These are phyloP conservation scores for Phlyctochytrium arcticum DNA, from an alignment of 192 early-diverging fungal species.

Conservation along the genomic window DNA sequence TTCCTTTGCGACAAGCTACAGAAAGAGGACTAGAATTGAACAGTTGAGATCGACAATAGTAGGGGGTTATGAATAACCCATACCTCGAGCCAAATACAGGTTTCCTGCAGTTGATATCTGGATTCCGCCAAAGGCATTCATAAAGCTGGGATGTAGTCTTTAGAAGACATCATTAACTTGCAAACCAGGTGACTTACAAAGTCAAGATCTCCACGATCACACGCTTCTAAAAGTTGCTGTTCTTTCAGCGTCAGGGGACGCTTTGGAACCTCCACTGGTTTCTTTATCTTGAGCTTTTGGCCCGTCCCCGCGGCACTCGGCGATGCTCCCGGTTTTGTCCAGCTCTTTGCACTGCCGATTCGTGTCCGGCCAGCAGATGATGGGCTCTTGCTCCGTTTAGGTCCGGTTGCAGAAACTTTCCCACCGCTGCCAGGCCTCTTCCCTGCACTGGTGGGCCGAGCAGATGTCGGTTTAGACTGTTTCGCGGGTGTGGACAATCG, in stretches of 20 bases:
- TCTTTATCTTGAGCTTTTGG: neutral
- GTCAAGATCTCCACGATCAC: slow-evolving; percentile 15
- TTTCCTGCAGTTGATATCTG: slow-evolving; percentile 15
- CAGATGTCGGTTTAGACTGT: neutral
- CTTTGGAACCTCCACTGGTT: neutral
- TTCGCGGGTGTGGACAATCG: neutral
- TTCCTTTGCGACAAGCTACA: slow-evolving; percentile 18
- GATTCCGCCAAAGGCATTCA: slow-evolving; percentile 9
- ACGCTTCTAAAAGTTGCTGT: slow-evolving; percentile 6
- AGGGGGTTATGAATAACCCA: neutral
- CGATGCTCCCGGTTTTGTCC: neutral
- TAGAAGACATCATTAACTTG: neutral
- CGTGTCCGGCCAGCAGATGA: neutral
- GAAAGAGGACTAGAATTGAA: slow-evolving; percentile 20
- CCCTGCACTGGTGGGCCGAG: neutral
- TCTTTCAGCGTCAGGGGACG: neutral
- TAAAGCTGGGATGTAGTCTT: slow-evolving; percentile 13
- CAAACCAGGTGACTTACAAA: neutral
- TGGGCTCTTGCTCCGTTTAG: neutral
- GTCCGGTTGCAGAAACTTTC: neutral
- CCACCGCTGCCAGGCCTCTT: neutral
- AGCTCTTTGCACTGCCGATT: neutral
- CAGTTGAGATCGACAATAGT: neutral
- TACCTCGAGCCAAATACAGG: slow-evolving; percentile 13
- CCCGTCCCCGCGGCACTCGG: neutral